phyloP scores from a whole-genome alignment of 345 rosid genomes.

The Combretum micranthum region DNA sequence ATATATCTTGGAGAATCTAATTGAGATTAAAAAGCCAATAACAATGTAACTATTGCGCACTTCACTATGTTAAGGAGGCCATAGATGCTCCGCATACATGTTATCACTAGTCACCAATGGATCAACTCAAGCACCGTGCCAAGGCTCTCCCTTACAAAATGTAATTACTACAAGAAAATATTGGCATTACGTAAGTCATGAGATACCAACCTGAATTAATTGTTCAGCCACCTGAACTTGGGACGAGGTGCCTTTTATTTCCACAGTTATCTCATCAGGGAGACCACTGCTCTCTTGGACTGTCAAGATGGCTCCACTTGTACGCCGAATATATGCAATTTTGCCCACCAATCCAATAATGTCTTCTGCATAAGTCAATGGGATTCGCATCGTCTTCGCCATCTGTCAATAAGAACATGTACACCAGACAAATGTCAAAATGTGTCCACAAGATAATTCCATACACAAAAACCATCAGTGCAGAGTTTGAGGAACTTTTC shows the following conservation, averaged over 20 bases:
- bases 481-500: too few species aligned
- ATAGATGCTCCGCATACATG: too few species aligned
- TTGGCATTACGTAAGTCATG: not conserved
- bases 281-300: slow-evolving; percentile 58
- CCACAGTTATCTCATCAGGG: slow-evolving; percentile 71
- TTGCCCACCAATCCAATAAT: slow-evolving; percentile 69
- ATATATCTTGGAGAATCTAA: too few species aligned
- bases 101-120: not conserved
- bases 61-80: too few species aligned
- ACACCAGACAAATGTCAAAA: not conserved
- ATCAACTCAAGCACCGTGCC: not conserved
- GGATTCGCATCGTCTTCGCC: slow-evolving; percentile 78
- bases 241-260: slow-evolving; percentile 68
- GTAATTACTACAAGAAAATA: not conserved
- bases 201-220: slow-evolving; percentile 55
- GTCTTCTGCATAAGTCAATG: slow-evolving; percentile 73
- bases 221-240: slow-evolving; percentile 75
- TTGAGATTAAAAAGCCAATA: too few species aligned
- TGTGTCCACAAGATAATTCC: not conserved
- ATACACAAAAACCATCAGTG: too few species aligned
- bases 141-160: not conserved
- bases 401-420: slow-evolving; percentile 26
- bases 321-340: slow-evolving; percentile 62
- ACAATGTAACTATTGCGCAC: too few species aligned
- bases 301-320: slow-evolving; percentile 67